Percentiles rank a stretch among this genome's conserved stretches.
Evolutionary conservation across 2,329 filamentous ascomycete genomes (phyloP).

Genomic region (Pseudogymnoascus sp.): DNA sequence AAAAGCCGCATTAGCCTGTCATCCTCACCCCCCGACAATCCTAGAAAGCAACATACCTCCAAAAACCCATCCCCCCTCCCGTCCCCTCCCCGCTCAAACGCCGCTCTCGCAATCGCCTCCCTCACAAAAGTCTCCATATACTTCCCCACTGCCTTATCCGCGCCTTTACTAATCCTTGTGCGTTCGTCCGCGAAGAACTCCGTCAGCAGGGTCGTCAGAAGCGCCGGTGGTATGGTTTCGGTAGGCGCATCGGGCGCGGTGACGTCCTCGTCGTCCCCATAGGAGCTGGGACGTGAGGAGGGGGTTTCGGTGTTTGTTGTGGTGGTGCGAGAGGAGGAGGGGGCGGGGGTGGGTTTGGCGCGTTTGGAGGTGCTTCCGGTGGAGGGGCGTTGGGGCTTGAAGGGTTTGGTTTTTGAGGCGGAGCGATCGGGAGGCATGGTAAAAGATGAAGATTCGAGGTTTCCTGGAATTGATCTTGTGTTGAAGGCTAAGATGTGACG

Average conservation of each 20-base stretch:
- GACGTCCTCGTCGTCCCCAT: not conserved
- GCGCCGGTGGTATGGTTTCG: slow-evolving; percentile 55
- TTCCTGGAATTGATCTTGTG: not conserved
- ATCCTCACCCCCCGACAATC: not conserved
- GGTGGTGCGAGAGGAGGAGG: not conserved
- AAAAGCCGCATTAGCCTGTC: not conserved
- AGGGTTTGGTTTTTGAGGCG: slow-evolving; percentile 9
- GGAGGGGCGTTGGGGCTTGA: slow-evolving; percentile 6
- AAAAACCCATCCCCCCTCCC: slow-evolving; percentile 51
- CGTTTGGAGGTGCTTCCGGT: not conserved
- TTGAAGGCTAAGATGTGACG: not conserved
- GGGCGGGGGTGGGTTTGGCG: not conserved
- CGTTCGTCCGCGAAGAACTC: slow-evolving; percentile 65
- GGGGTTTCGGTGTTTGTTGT: not conserved
- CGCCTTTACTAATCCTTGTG: slow-evolving; percentile 68
- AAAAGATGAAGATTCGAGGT: not conserved
- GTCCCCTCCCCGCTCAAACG: slow-evolving; percentile 49
- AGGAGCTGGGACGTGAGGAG: slow-evolving; percentile 3
- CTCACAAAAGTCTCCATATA: slow-evolving; percentile 89
- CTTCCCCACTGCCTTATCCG: slow-evolving; percentile 66
- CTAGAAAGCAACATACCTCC: slow-evolving; percentile 47
- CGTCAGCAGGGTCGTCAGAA: slow-evolving; percentile 70
- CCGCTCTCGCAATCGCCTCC: slow-evolving; percentile 75
- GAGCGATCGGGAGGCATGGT: slow-evolving; percentile 5
- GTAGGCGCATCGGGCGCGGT: slow-evolving; percentile 7